Conservation (phyloP, 768 basidiomycete genomes). For the Panaeolus cyanescens region DNA sequence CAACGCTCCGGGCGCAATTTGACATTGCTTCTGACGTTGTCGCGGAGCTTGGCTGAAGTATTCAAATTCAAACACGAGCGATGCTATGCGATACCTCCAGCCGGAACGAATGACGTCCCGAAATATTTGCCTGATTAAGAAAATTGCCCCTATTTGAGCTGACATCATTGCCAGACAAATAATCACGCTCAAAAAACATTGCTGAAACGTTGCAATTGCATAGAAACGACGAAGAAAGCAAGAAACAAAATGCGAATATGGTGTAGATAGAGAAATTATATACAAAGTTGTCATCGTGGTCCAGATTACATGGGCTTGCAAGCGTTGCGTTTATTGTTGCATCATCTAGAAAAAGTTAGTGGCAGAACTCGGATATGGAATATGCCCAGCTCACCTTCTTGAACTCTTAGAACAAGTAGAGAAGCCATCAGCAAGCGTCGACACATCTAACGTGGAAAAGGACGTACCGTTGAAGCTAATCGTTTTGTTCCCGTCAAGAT, state of each 20-base stretch:
- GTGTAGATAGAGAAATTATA: background rate
- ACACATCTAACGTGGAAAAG: background rate
- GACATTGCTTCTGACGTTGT: background rate
- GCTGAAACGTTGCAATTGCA: background rate
- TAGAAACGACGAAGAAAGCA: background rate
- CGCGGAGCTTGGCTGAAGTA: too few species aligned
- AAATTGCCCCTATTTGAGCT: background rate
- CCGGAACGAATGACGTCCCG: background rate
- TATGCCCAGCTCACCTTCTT: slow-evolving; percentile 51
- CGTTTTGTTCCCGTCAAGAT: slow-evolving; percentile 81
- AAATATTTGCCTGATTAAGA: background rate
- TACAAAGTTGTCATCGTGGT: background rate
- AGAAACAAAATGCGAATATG: background rate
- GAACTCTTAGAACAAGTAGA: slow-evolving; percentile 54
- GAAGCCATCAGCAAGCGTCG: slow-evolving; percentile 5
- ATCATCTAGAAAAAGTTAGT: background rate
- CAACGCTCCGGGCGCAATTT: background rate
- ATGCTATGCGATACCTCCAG: background rate
- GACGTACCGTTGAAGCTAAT: slow-evolving; percentile 72
- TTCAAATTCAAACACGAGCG: too few species aligned
- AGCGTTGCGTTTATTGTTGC: background rate
- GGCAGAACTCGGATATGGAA: background rate
- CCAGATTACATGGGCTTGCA: background rate
- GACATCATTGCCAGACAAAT: background rate
- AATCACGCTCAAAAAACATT: background rate